These are phyloP conservation scores for Schizosaccharomyces pombe DNA, from an alignment of 805 yeast species.

Conservation along the genomic window ASM294v3 CU329670.1:4412001-4412500, in stretches of 20 bases:
- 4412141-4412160: constrained; percentile 55
- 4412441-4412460: constrained; percentile 35
- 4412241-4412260: constrained; percentile 45
- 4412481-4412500: constrained; percentile 34
- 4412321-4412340: constrained; percentile 47
- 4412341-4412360: constrained; percentile 36
- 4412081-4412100: constrained; percentile 25
- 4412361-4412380: constrained; percentile 64
- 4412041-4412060: constrained; percentile 46
- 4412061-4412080: constrained; percentile 51
- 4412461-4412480: constrained; percentile 31
- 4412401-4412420: constrained; percentile 28
- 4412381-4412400: constrained; percentile 67
- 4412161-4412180: constrained; percentile 8
- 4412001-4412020: constrained; percentile 40
- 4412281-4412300: constrained; percentile 23
- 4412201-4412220: constrained; percentile 44
- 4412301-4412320: constrained; percentile 37
- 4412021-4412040: constrained; percentile 55
- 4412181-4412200: constrained; percentile 32
- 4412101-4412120: constrained; percentile 54
- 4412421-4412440: constrained; percentile 25
- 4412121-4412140: constrained; percentile 61
- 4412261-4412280: constrained; percentile 41
- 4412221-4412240: constrained; percentile 46